These are phyloP conservation scores for Echria macrotheca DNA, from an alignment of 495 filamentous ascomycete genomes.

Conservation along the genomic window DNA sequence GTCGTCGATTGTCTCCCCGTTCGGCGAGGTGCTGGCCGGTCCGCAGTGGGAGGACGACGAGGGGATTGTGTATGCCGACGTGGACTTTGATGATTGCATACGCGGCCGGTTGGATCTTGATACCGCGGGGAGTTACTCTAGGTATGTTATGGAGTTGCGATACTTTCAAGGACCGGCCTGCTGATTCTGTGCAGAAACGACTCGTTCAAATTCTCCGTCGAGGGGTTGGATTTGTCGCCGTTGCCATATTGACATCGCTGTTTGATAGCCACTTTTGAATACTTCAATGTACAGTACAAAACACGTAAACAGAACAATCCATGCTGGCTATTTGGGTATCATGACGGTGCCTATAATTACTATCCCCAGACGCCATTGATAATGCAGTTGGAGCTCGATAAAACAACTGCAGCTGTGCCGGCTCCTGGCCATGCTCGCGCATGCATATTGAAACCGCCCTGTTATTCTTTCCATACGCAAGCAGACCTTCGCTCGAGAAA, in stretches of 20 bases:
- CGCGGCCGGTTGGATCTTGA: slow-evolving; percentile 57
- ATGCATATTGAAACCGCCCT: too few species aligned
- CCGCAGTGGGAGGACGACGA: slow-evolving; percentile 78
- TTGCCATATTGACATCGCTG: slow-evolving; percentile 52
- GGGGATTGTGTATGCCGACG: slow-evolving; percentile 41
- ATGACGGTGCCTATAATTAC: not conserved
- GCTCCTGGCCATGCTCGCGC: too few species aligned
- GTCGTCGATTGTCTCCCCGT: slow-evolving; percentile 73
- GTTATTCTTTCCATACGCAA: too few species aligned
- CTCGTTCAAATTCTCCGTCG: slow-evolving; percentile 70
- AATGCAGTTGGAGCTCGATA: too few species aligned
- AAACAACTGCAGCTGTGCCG: too few species aligned
- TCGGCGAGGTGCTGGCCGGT: slow-evolving; percentile 70
- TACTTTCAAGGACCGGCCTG: not conserved
- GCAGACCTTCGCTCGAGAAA: too few species aligned
- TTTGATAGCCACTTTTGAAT: too few species aligned
- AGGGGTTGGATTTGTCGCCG: slow-evolving; percentile 66
- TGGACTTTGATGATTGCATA: slow-evolving; percentile 50
- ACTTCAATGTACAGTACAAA: too few species aligned
- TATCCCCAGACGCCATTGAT: not conserved
- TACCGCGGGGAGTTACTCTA: slow-evolving; percentile 72
- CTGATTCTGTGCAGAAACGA: slow-evolving; percentile 52
- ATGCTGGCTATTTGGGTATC: slow-evolving; percentile 3
- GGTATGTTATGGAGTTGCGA: slow-evolving; percentile 21
- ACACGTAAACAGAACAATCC: not conserved